Evolutionary conservation across 2,329 filamentous ascomycete genomes (phyloP).

Genomic region (Sporothrix mexicana): DNA sequence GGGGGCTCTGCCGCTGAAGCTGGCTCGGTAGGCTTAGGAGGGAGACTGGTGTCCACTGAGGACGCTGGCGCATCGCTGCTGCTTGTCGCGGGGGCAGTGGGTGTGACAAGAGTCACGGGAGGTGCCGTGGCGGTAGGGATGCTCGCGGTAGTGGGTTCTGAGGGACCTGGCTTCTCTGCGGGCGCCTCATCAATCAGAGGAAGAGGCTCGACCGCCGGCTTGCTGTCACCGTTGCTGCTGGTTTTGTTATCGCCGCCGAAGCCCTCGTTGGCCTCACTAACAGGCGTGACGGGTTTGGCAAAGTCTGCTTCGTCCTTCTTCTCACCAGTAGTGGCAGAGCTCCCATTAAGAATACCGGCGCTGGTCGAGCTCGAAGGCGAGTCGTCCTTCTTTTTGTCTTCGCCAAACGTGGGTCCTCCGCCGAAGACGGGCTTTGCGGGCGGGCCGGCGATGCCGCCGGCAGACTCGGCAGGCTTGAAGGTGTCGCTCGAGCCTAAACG

Average conservation of each 20-base stretch:
- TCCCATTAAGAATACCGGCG: neutral
- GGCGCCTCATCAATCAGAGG: neutral
- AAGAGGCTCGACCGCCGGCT: neutral
- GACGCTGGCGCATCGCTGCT: neutral
- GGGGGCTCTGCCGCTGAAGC: neutral
- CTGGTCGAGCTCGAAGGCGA: conserved; percentile 1
- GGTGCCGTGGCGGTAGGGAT: conserved; percentile 23
- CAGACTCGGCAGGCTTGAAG: neutral
- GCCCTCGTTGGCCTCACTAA: conserved; percentile 23
- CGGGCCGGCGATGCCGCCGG: neutral
- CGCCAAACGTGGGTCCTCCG: neutral
- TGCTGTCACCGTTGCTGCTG: neutral
- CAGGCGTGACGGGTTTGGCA: conserved; percentile 30
- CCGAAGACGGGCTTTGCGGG: conserved; percentile 10
- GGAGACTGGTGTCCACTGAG: neutral
- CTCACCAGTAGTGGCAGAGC: neutral
- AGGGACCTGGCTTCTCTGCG: conserved; percentile 6
- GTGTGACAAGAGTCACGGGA: neutral
- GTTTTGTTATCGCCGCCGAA: too few species aligned
- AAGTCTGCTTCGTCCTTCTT: conserved; percentile 12
- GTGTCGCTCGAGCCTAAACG: neutral
- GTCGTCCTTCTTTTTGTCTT: neutral
- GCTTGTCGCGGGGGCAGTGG: conserved; percentile 12
- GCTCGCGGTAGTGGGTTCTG: neutral
- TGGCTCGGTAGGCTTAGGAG: neutral